Evolutionary conservation across 2,329 filamentous ascomycete species (phyloP), one percentile per base, ranked within the genome.

Genomic region (Calonectria leucothoes): DNA sequence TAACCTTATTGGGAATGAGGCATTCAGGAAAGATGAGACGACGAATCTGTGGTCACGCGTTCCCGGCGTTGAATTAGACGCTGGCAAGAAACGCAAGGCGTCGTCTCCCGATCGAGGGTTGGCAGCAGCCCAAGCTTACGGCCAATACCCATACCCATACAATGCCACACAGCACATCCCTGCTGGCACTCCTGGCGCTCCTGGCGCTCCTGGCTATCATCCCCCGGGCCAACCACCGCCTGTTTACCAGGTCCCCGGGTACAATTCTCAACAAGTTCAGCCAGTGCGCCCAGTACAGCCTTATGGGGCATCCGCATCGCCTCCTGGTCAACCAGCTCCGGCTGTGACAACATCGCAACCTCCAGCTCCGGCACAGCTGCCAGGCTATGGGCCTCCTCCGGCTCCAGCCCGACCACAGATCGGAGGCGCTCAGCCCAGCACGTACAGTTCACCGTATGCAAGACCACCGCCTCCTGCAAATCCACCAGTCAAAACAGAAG

Each of bases 1-100:
- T 77, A 92, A 92, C 70, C 86, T 92, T 33, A 91, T 92, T 76
- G 90, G 90, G 3, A 92, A 92, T 79, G 88, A 90, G 75, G 90
- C 90, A 8, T 92, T 92, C 80, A 86, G 85, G 75, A 92, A 92
- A 81, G 88, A 90, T 73, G 89, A 91, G 45, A 86, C 87, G 33
- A 90, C 88, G 1, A 87, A 89, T 52, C 83, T 90, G 25, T 92
- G 90, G 90, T 88, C 86, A 72, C 89, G 90, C 42, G 88, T 91
- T 27, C 88, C 88, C 2, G 90, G 89, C 2, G 87, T 92, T 31
- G 89, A 91, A 75, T 84, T 92, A 25, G 90, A 92, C 70, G 89
- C 89, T 14, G 90, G 90, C 52, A 91, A 91, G 84, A 91, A 91
- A 82, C 88, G 90, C 75, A 91, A 91, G 79, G 86, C 87, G 5